Evolutionary conservation across 2,329 filamentous ascomycete genomes (phyloP), one percentile per base, ranked within the genome.

Genomic region (Aspergillus quadrilineatus): DNA sequence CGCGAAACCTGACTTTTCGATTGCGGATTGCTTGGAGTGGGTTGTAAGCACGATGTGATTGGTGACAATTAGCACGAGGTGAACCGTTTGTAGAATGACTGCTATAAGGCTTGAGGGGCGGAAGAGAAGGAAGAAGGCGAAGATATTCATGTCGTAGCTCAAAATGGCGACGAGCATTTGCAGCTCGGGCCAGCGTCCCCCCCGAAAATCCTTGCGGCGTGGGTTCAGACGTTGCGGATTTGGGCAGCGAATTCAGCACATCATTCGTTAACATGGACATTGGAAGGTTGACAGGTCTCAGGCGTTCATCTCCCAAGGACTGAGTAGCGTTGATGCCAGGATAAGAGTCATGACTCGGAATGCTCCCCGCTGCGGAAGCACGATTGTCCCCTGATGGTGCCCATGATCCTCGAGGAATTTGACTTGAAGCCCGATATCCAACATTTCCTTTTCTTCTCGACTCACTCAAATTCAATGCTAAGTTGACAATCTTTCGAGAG

Each of bases 1-100:
- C 90, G 14, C 92, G 84, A 28, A 88, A 88, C 60, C 94, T 83
- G 10, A 94, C 84, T 69, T 92, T 93, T 47, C 93, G 84, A 69
- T 99, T 97, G 17, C 94, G 87, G 54, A 97, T 89, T 65, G 91
- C 91, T 72, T 97, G 94, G 26, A 99, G 76, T 4, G 93, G 94
- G 69, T 99, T 96, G 70, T 97, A 97, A 2, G 80, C 76, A 51
- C 92, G 86, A 4, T 89, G 89, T 6, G 87, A 46, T 30, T 53
- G 70, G 58, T 75, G 63, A 47, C 72, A 64, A 4, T 34, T 22
- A 22, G 22, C 26, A 22, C 60, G 57, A 4, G 53, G 51, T 44
- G 63, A 46, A 22, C 65, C 67, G 1, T 51, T 22, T 37, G 62
- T 47, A 9, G 59, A 59, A 10, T 43, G 39, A 39, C n/a, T 50